phyloP scores from a whole-genome alignment of 2,329 filamentous ascomycete species.

The Paraphoma sp. region DNA sequence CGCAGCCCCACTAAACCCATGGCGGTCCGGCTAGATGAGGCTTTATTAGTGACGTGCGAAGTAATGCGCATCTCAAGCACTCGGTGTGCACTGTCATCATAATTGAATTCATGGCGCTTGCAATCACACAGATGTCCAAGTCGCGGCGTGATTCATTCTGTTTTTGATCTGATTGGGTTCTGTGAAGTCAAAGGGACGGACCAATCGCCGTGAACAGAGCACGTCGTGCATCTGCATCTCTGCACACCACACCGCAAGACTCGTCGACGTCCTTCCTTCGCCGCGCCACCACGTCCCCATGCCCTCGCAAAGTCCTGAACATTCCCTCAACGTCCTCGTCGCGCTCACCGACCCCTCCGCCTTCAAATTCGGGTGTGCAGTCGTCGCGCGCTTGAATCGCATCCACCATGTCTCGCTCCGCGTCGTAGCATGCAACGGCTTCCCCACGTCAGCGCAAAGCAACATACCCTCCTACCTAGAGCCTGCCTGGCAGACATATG shows the following conservation, averaged over 20 bases:
- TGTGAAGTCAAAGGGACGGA: no score
- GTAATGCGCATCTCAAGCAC: no score
- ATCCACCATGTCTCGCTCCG: constrained; percentile 66
- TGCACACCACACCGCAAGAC: not conserved
- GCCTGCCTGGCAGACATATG: constrained; percentile 39
- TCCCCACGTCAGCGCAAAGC: constrained; percentile 26
- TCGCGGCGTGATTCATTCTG: no score
- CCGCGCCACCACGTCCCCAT: constrained; percentile 18
- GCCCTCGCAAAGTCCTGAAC: constrained; percentile 26
- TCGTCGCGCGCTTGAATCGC: constrained; percentile 72
- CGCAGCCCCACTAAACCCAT: no score
- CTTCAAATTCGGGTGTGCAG: constrained; percentile 69
- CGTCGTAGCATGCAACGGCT: constrained; percentile 38
- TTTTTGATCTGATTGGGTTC: no score
- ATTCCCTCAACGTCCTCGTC: constrained; percentile 61
- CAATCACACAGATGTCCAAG: no score
- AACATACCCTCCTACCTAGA: constrained; percentile 35
- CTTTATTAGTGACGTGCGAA: no score
- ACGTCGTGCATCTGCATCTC: not conserved
- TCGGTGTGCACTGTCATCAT: no score
- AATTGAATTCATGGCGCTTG: no score
- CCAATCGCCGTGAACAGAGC: no score
- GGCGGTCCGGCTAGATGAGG: no score
- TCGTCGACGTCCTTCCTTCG: constrained; percentile 8
- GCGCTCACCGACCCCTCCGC: constrained; percentile 71